Conservation (phyloP, 2,329 filamentous ascomycete genomes). For the Neonectria ditissima region DNA sequence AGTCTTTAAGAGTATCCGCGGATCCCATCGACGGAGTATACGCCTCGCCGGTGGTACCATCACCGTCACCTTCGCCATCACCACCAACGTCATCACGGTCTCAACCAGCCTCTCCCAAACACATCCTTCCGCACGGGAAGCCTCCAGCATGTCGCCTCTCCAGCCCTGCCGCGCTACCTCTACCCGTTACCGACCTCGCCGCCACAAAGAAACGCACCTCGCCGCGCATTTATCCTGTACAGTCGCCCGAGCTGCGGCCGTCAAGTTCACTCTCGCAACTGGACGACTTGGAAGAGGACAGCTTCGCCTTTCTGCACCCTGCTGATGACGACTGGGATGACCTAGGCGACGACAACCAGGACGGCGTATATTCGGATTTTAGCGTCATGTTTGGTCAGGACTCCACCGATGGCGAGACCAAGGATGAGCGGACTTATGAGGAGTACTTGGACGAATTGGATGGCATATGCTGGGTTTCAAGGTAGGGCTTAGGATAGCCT, state of each 20-base stretch:
- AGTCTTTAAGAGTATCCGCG: slow-evolving; percentile 32
- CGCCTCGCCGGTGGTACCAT: slow-evolving; percentile 17
- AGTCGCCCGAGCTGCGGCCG: slow-evolving; percentile 51
- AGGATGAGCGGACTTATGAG: slow-evolving; percentile 61
- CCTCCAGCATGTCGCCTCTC: slow-evolving; percentile 44
- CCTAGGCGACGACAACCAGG: slow-evolving; percentile 57
- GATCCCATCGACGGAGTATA: slow-evolving; percentile 15
- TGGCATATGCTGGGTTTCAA: slow-evolving; percentile 61
- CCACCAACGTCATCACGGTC: slow-evolving; percentile 20
- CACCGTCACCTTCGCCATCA: slow-evolving; percentile 16
- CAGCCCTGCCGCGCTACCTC: slow-evolving; percentile 45
- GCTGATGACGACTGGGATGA: slow-evolving; percentile 60
- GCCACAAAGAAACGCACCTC: slow-evolving; percentile 46
- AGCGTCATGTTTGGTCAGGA: slow-evolving; percentile 61
- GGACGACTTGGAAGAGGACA: slow-evolving; percentile 58
- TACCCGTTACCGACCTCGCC: slow-evolving; percentile 43
- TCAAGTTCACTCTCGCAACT: slow-evolving; percentile 33
- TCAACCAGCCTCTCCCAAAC: slow-evolving; percentile 23
- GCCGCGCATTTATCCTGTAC: slow-evolving; percentile 47
- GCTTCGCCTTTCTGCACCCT: slow-evolving; percentile 61
- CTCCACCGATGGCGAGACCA: slow-evolving; percentile 35
- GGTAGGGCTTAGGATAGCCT: slow-evolving; percentile 28
- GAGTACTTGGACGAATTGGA: slow-evolving; percentile 68
- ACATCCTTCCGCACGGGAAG: slow-evolving; percentile 31
- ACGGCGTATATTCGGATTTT: slow-evolving; percentile 68